Base-by-base conservation (phyloP, 371 early-diverging fungal species). In the Choanephora cucurbitarum region DNA sequence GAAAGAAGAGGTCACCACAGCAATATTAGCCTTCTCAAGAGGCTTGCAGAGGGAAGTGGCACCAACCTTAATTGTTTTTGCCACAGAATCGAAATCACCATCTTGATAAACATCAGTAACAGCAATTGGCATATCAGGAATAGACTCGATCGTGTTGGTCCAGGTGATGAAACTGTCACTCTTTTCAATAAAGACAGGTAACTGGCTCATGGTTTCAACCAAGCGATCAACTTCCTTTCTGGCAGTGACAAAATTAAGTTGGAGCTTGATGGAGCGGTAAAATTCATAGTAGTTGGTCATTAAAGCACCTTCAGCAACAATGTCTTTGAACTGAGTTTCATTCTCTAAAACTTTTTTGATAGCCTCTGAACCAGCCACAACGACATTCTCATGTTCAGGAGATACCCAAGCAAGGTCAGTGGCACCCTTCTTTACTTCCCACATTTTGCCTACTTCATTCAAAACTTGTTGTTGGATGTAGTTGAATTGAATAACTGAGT, bases 1-100 rank as follows among this genome's bases (percentile, higher is more conserved):
- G 46, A 70, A 81, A 1, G 81, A 81, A 15, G 80, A 79, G 1
- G 84, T 80, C 28, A 82, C 50, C 13, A 84, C 70, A 0, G 80
- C 84, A 45, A 81, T 72, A n/a, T 19, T 43, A 7, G 60, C 47
- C 17, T 63, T 62, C 23, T 67, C 66, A 14, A 67, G 42, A 1
- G 65, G 54, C 13, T 67, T 64, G 31, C 60, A 55, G 6, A 62
- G 39, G 9, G 57, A 49, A 1, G 47, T 15, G 13, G 33, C 31
- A 17, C 44, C 60, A 0, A 60, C 14, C 28, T 48, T 55, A 5
- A 65, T 37, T 24, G 32, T 19, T 11, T 53, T 45, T 2, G 61
- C 60, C 23, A 69, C 33, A 22, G 54, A 49, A 1, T 22, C 40
- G 24, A 74, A 70, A 10, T 74, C 74, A 15, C 21, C 11, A 49